Percentiles rank a stretch among this genome's conserved stretches.
These are phyloP conservation scores for Fonsecaea pedrosoi DNA, from an alignment of 2,329 filamentous ascomycete genomes.

Conservation along the genomic window DNA sequence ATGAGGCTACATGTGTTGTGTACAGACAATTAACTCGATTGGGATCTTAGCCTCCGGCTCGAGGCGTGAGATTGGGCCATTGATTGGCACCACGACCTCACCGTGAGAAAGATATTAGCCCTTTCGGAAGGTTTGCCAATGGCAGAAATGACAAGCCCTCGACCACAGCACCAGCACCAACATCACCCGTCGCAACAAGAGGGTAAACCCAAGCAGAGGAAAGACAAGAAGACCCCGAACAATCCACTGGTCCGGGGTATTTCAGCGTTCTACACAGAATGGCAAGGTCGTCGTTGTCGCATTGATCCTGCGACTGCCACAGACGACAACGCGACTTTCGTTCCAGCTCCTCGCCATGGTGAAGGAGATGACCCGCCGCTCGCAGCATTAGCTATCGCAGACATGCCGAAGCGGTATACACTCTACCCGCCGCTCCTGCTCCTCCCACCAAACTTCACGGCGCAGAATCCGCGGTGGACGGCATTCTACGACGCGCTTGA, in stretches of 20 bases:
- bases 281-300: background rate
- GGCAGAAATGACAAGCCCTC: background rate
- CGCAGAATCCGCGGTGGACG: slow-evolving; percentile 42
- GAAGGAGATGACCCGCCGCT: background rate
- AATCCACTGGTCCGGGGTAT: slow-evolving; percentile 31
- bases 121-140: background rate
- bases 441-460: slow-evolving; percentile 58
- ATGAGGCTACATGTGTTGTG: too few relatives aligned
- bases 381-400: background rate
- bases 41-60: too few relatives aligned
- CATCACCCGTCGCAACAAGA: background rate
- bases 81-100: too few relatives aligned
- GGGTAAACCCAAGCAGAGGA: background rate
- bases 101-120: background rate
- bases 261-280: slow-evolving; percentile 14
- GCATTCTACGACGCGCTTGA: slow-evolving; percentile 43
- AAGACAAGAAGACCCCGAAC: slow-evolving; percentile 22
- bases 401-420: slow-evolving; percentile 57
- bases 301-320: background rate
- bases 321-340: background rate
- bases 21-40: too few relatives aligned
- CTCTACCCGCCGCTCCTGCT: slow-evolving; percentile 65
- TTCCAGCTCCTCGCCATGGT: background rate
- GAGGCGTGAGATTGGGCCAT: too few relatives aligned
- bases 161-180: background rate